Evolutionary conservation across 2,329 filamentous ascomycete species (phyloP).

Genomic region (Gremmenia infestans): DNA sequence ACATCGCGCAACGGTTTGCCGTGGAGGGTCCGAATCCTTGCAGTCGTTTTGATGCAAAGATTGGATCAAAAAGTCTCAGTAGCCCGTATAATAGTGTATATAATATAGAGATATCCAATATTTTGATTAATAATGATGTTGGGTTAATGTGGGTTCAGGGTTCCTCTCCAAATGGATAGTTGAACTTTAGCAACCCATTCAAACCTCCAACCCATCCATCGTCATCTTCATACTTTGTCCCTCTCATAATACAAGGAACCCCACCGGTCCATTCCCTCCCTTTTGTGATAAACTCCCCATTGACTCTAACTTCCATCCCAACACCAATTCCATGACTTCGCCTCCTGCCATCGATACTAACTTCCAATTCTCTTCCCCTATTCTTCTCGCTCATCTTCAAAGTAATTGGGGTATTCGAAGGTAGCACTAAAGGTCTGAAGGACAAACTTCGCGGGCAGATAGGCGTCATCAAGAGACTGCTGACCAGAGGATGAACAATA

Average conservation of each 20-base stretch:
- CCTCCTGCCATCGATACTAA: conserved; percentile 73
- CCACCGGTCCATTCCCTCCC: conserved; percentile 60
- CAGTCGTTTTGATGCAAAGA: neutral
- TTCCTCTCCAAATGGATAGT: conserved; percentile 83
- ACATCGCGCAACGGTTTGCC: neutral
- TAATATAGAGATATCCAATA: neutral
- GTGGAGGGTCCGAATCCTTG: neutral
- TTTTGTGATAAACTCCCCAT: conserved; percentile 70
- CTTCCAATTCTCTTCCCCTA: conserved; percentile 68
- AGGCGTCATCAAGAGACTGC: conserved; percentile 82
- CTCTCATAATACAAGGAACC: conserved; percentile 85
- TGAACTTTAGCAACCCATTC: conserved; percentile 93
- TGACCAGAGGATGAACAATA: conserved; percentile 90
- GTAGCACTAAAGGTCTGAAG: conserved; percentile 86
- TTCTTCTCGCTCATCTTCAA: conserved; percentile 79
- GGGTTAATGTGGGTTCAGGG: neutral
- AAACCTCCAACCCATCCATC: conserved; percentile 96
- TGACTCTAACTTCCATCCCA: conserved; percentile 84
- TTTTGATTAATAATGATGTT: neutral
- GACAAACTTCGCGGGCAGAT: conserved; percentile 90
- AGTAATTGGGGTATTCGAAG: conserved; percentile 77
- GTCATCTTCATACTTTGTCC: conserved; percentile 55
- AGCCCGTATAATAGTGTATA: neutral
- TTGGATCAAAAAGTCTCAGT: neutral
- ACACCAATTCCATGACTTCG: conserved; percentile 59